A percentile compares a stretch with the other conserved stretches of the same genome.
phyloP scores from a whole-genome alignment of 208 protist genomes.

The Acanthamoeba divionensis region DNA sequence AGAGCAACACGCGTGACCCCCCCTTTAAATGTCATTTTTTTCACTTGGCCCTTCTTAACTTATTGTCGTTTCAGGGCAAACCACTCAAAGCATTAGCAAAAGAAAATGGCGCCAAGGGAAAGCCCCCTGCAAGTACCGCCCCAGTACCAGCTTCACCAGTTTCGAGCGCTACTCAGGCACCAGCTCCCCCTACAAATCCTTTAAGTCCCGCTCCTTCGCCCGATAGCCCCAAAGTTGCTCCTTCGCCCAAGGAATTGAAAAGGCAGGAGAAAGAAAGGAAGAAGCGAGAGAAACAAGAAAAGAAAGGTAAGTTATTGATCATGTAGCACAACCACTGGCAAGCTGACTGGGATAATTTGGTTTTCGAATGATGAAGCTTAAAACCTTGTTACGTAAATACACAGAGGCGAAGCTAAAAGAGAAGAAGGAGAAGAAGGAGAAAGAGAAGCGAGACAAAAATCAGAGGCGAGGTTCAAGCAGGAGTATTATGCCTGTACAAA shows the following conservation, averaged over 20 bases:
- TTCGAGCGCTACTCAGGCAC: not conserved
- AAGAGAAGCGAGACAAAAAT: not conserved
- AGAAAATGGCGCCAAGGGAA: not conserved
- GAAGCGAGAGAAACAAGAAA: not conserved
- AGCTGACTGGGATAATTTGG: too few species aligned
- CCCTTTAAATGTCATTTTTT: too few species aligned
- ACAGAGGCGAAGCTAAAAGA: not conserved
- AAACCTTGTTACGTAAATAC: too few species aligned
- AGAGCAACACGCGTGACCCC: too few species aligned
- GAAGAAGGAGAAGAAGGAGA: conserved; percentile 31
- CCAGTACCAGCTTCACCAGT: not conserved
- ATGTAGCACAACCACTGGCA: too few species aligned
- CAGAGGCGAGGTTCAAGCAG: not conserved
- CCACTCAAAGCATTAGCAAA: not conserved
- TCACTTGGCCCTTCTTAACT: too few species aligned
- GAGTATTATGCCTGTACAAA: not conserved
- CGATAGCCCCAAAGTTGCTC: too few species aligned
- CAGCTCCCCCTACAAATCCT: not conserved
- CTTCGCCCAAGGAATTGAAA: conserved; percentile 17
- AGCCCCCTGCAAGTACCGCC: not conserved
- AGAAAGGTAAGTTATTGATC: too few species aligned
- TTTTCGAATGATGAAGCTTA: too few species aligned
- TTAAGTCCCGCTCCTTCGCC: not conserved
- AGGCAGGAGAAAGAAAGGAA: conserved; percentile 7
- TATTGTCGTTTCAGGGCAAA: too few species aligned